These are phyloP conservation scores for Mucor sp. DNA, from an alignment of 371 early-diverging fungal species.

Conservation along the genomic window DNA sequence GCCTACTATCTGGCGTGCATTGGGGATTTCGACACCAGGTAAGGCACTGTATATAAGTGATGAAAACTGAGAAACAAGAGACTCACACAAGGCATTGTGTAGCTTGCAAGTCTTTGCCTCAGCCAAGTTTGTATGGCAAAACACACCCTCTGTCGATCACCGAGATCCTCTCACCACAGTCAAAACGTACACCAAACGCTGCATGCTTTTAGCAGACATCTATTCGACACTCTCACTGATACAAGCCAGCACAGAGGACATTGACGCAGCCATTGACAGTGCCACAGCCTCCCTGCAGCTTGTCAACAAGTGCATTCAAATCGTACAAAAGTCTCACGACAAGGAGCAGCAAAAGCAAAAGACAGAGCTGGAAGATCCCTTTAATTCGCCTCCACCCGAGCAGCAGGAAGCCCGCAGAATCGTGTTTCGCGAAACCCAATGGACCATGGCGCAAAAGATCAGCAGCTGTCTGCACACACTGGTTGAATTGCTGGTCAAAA, in stretches of 20 bases:
- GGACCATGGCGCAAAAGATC: constrained; percentile 48
- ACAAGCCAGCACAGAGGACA: constrained; percentile 6
- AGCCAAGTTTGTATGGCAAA: constrained; percentile 16
- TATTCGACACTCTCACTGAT: constrained; percentile 4
- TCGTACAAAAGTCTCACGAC: background rate
- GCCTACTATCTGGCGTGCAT: constrained; percentile 43
- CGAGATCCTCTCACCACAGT: background rate
- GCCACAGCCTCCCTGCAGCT: constrained; percentile 9
- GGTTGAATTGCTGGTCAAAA: constrained; percentile 53
- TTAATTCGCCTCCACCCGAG: background rate
- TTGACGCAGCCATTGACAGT: constrained; percentile 14
- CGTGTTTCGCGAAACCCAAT: constrained; percentile 41
- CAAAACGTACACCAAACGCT: constrained; percentile 4
- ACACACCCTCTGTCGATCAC: background rate
- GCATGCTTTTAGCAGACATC: constrained; percentile 15
- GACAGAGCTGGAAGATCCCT: constrained; percentile 6
- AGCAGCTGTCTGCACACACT: constrained; percentile 55
- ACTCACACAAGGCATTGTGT: too few relatives aligned
- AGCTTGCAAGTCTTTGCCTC: constrained; percentile 17
- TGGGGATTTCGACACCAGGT: constrained; percentile 38
- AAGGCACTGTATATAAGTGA: background rate
- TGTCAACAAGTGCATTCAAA: constrained; percentile 12
- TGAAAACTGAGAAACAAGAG: background rate
- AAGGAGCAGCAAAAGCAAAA: constrained; percentile 5
- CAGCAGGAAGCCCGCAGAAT: constrained; percentile 7